A percentile compares a stretch with the other conserved stretches of the same genome.
phyloP scores from a whole-genome alignment of 805 yeast genomes.

The Danielia reshetovae region DNA sequence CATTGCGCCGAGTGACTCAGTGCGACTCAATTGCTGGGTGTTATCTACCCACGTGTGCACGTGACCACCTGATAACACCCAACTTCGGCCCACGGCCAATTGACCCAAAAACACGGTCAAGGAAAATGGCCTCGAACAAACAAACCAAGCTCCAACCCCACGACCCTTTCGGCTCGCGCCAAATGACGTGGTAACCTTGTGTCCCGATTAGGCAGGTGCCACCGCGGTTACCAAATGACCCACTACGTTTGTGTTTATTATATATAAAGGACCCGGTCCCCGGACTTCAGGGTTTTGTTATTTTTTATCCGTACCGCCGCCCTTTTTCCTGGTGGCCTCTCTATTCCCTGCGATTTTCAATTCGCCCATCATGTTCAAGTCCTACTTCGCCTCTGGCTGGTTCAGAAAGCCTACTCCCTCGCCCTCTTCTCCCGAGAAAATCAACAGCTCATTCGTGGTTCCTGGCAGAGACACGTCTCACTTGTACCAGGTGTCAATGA shows the following conservation, averaged over 20 bases:
- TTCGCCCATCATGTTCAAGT: slow-evolving; percentile 9
- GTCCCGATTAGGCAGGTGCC: background rate
- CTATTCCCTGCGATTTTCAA: background rate
- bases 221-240: background rate
- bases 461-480: slow-evolving; percentile 24
- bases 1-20: too few species aligned
- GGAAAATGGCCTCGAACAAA: too few species aligned
- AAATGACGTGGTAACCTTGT: background rate
- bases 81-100: too few species aligned
- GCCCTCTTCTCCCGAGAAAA: slow-evolving; percentile 5
- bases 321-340: background rate
- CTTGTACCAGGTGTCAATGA: slow-evolving; percentile 33
- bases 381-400: slow-evolving; percentile 11
- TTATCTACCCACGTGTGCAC: too few species aligned
- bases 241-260: background rate
- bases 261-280: slow-evolving; percentile 1
- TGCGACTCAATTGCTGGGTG: too few species aligned
- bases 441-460: slow-evolving; percentile 28
- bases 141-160: too few species aligned
- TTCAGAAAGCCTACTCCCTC: slow-evolving; percentile 8
- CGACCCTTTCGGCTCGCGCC: too few species aligned
- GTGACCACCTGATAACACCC: too few species aligned
- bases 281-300: too few species aligned
- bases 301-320: background rate
- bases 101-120: too few species aligned